Percentiles rank a stretch among this genome's conserved stretches.
These are phyloP conservation scores for Phaeosphaeriaceae sp. DNA, from an alignment of 2,329 filamentous ascomycete species.

Conservation along the genomic window DNA sequence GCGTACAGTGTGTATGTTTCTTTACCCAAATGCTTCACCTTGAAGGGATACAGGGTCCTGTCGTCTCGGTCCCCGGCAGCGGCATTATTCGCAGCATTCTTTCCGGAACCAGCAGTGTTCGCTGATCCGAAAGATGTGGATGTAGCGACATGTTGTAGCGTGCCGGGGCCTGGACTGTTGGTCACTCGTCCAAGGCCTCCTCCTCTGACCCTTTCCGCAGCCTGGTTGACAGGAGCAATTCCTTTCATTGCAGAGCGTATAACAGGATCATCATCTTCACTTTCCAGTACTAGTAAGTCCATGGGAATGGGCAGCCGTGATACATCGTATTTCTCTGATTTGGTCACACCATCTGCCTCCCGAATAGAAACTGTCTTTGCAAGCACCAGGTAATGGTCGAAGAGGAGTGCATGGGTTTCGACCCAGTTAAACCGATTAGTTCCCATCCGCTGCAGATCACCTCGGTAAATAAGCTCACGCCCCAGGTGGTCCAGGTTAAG, in stretches of 20 bases:
- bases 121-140: constrained; percentile 62
- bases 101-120: constrained; percentile 59
- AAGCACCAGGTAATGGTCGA: constrained; percentile 95
- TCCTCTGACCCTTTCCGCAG: constrained; percentile 47
- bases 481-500: constrained; percentile 95
- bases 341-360: constrained; percentile 73
- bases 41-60: constrained; percentile 87
- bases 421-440: constrained; percentile 91
- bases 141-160: constrained; percentile 72
- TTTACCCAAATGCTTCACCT: constrained; percentile 92
- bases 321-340: constrained; percentile 86
- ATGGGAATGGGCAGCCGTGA: constrained; percentile 96
- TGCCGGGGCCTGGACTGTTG: constrained; percentile 52
- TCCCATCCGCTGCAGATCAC: constrained; percentile 87
- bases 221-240: constrained; percentile 65
- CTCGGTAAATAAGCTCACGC: constrained; percentile 84
- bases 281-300: constrained; percentile 92
- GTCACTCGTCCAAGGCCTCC: constrained; percentile 59
- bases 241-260: constrained; percentile 77
- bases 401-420: constrained; percentile 90
- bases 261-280: constrained; percentile 88
- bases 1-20: constrained; percentile 93
- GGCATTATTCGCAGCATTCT: constrained; percentile 55
- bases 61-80: constrained; percentile 69
- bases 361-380: constrained; percentile 76